A percentile compares a stretch with the other conserved stretches of the same genome.
phyloP scores from a whole-genome alignment of 202 grass and related monocot species.

The Setaria viridis region DNA sequence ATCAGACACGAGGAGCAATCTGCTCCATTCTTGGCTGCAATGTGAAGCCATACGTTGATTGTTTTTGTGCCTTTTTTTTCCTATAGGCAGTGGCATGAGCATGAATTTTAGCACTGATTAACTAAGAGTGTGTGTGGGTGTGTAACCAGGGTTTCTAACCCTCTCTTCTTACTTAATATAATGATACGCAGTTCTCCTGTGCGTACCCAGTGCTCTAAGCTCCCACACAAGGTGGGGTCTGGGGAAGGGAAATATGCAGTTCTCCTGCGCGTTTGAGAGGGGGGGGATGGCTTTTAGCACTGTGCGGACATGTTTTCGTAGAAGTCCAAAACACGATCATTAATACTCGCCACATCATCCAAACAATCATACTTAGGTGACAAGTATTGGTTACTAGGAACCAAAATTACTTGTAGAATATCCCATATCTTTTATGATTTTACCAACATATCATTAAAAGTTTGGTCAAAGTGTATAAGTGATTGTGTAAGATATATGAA shows the following conservation, averaged over 20 bases:
- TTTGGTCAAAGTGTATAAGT: neutral
- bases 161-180: too few relatives aligned
- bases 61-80: neutral
- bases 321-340: neutral
- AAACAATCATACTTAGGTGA: neutral
- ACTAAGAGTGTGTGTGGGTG: too few relatives aligned
- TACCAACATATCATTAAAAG: neutral
- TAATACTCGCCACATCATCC: neutral
- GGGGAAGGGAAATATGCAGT: too few relatives aligned
- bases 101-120: neutral
- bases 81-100: neutral
- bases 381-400: neutral
- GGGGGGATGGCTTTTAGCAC: neutral
- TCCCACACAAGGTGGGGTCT: too few relatives aligned
- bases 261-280: too few relatives aligned
- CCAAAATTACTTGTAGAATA: neutral
- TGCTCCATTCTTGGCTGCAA: neutral
- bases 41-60: neutral
- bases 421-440: neutral
- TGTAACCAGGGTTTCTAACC: too few relatives aligned
- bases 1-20: neutral
- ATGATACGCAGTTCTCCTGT: too few relatives aligned
- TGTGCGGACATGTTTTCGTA: neutral
- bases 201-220: too few relatives aligned
- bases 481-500: neutral